Evolutionary conservation across 2,329 filamentous ascomycete genomes (phyloP).

Genomic region (Lasiodiplodia citricola): DNA sequence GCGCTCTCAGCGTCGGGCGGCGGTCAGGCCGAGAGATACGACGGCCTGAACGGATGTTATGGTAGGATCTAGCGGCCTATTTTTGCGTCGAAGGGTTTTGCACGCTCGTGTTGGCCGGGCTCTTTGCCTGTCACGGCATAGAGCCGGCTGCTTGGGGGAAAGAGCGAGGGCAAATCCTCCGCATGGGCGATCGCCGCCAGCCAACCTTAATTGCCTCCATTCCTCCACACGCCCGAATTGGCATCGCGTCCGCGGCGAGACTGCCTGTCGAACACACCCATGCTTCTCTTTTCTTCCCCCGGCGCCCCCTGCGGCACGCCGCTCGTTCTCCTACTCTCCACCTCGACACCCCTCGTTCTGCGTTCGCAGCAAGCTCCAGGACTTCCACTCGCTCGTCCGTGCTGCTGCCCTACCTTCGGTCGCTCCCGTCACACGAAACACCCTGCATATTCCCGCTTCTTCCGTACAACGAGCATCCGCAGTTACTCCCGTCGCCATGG

Average conservation of each 20-base stretch:
- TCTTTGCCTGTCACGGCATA: constrained; percentile 12
- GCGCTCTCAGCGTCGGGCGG: neutral
- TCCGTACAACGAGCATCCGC: neutral
- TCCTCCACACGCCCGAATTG: constrained; percentile 17
- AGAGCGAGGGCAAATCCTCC: constrained; percentile 20
- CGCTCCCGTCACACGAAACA: neutral
- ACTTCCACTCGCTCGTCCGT: constrained; percentile 13
- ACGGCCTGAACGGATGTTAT: neutral
- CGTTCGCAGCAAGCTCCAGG: neutral
- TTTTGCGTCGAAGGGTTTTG: constrained; percentile 1
- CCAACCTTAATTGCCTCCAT: constrained; percentile 24
- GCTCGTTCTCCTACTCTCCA: neutral
- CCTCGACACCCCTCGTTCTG: neutral
- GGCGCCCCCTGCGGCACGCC: constrained; percentile 1
- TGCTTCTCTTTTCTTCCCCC: constrained; percentile 13
- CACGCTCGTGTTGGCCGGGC: constrained; percentile 17
- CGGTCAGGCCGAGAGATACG: neutral
- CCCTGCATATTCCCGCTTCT: neutral
- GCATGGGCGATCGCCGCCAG: constrained; percentile 12
- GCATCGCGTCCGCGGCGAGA: constrained; percentile 3
- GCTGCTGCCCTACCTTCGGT: constrained; percentile 5
- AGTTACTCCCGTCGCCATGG: constrained; percentile 25
- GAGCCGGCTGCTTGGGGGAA: neutral
- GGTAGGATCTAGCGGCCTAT: neutral
- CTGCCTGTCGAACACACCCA: constrained; percentile 3